Percentiles rank a stretch among this genome's conserved stretches.
phyloP scores from a whole-genome alignment of 2,329 filamentous ascomycete species.

The Dactylellina leptospora region DNA sequence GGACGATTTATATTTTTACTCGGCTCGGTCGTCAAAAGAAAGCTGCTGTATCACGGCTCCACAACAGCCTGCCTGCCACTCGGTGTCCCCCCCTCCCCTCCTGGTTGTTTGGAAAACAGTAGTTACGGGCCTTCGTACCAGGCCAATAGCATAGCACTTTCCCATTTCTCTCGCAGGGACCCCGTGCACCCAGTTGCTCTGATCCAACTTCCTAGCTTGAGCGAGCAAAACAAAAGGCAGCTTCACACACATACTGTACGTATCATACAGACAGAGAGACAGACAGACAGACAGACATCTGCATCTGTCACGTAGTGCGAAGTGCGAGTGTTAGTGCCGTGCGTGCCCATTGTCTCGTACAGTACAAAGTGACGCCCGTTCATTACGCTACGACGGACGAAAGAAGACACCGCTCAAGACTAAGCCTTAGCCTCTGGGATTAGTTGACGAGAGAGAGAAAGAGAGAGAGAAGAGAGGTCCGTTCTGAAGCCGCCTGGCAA shows the following conservation, averaged over 20 bases:
- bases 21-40: slow-evolving; percentile 12
- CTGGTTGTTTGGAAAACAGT: slow-evolving; percentile 1
- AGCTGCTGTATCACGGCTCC: slow-evolving; percentile 25
- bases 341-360: slow-evolving; percentile 41
- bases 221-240: slow-evolving; percentile 49
- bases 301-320: too few relatives aligned
- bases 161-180: slow-evolving; percentile 50
- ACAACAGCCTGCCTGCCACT: background rate
- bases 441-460: background rate
- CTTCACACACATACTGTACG: too few relatives aligned
- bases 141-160: slow-evolving; percentile 52
- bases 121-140: too few relatives aligned
- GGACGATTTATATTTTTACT: background rate
- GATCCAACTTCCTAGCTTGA: slow-evolving; percentile 53
- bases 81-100: slow-evolving; percentile 20
- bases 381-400: background rate
- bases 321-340: slow-evolving; percentile 9
- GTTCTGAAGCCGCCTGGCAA: slow-evolving; percentile 30
- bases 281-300: too few relatives aligned
- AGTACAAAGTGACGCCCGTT: slow-evolving; percentile 27
- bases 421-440: slow-evolving; percentile 4
- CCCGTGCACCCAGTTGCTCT: slow-evolving; percentile 46
- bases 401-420: background rate
- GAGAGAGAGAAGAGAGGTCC: too few relatives aligned
- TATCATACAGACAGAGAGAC: too few relatives aligned